phyloP scores from a whole-genome alignment of 805 yeast genomes.

The Wickerhamomyces queroliae region DNA sequence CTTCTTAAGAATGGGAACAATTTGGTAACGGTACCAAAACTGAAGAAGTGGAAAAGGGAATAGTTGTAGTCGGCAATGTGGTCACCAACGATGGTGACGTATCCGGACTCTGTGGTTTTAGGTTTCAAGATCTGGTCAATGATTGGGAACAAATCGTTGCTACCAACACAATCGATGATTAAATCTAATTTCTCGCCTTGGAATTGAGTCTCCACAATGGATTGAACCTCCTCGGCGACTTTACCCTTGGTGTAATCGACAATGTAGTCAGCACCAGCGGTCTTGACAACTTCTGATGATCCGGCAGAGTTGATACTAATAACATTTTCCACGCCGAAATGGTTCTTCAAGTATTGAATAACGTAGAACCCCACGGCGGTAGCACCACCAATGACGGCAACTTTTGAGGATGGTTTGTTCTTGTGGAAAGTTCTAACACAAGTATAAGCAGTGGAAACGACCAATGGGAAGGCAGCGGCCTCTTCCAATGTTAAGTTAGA shows the following conservation, averaged over 20 bases:
- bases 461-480: conserved; percentile 62
- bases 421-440: conserved; percentile 27
- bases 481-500: conserved; percentile 34
- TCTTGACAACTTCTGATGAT: conserved; percentile 37
- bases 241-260: conserved; percentile 51
- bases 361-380: conserved; percentile 59
- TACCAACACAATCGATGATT: conserved; percentile 64
- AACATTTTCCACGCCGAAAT: conserved; percentile 40
- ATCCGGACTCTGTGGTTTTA: conserved; percentile 40
- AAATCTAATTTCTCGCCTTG: conserved; percentile 47
- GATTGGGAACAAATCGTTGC: conserved; percentile 38
- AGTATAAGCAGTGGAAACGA: conserved; percentile 56
- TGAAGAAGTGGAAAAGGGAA: conserved; percentile 5
- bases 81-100: conserved; percentile 56
- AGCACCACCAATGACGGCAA: conserved; percentile 69
- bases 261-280: conserved; percentile 51
- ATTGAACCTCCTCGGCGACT: conserved; percentile 28
- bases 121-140: conserved; percentile 40
- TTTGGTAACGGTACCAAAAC: conserved; percentile 8
- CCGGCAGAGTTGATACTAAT: conserved; percentile 50
- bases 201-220: conserved; percentile 21
- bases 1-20: conserved; percentile 9
- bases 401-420: conserved; percentile 37
- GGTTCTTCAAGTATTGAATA: conserved; percentile 50
- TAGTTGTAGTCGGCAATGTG: conserved; percentile 24